Evolutionary conservation across 306 rosid genomes (phyloP).

Genomic region (Mimosa bimucronata): DNA sequence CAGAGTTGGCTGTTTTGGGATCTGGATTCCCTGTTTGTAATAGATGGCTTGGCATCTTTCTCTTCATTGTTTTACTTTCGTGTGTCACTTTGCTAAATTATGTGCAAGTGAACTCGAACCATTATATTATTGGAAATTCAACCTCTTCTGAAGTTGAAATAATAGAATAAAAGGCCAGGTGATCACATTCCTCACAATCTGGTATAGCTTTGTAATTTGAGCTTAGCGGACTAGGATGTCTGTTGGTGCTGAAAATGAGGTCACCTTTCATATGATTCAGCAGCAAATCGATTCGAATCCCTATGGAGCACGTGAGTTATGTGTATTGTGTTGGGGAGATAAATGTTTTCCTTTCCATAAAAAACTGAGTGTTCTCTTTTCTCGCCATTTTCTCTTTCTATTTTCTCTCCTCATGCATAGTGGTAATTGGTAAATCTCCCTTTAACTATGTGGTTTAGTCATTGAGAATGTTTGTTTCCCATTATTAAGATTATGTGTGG

Average conservation of each 20-base stretch:
- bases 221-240: background rate
- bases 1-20: background rate
- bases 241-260: background rate
- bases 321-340: background rate
- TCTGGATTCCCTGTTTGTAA: background rate
- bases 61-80: background rate
- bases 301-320: too few relatives aligned
- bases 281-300: background rate
- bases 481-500: too few relatives aligned
- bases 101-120: background rate
- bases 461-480: too few relatives aligned
- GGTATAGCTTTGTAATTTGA: background rate
- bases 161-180: background rate
- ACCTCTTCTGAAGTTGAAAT: background rate
- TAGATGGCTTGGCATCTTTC: background rate
- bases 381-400: too few relatives aligned
- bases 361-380: background rate
- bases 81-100: background rate
- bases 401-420: too few relatives aligned
- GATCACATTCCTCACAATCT: background rate
- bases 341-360: too few relatives aligned
- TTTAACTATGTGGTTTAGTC: too few relatives aligned
- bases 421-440: too few relatives aligned
- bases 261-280: too few relatives aligned
- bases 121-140: background rate